phyloP scores from a whole-genome alignment of 2,329 filamentous ascomycete genomes.

The Ascochyta rabiei region DNA sequence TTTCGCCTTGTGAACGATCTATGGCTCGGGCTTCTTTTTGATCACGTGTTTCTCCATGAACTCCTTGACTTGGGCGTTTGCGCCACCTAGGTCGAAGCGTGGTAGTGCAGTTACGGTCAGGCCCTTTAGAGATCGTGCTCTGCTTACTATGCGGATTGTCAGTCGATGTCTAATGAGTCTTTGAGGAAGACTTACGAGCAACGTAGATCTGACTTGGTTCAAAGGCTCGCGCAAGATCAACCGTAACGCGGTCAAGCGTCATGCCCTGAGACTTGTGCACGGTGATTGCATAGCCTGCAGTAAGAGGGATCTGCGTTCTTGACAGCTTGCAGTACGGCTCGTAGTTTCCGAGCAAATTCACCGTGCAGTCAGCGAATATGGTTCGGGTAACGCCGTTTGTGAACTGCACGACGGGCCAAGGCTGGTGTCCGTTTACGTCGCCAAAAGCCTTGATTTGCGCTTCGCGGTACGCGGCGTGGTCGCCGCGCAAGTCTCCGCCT shows the following conservation, averaged over 20 bases:
- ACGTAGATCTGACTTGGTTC: conserved; percentile 67
- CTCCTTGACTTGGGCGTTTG: conserved; percentile 43
- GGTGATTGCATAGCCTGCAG: conserved; percentile 67
- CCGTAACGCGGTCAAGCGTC: conserved; percentile 64
- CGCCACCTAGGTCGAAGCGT: conserved; percentile 26
- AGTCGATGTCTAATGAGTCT: not conserved
- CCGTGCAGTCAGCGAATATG: conserved; percentile 60
- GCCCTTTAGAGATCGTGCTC: conserved; percentile 60
- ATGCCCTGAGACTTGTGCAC: conserved; percentile 67
- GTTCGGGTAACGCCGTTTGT: conserved; percentile 53
- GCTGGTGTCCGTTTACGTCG: conserved; percentile 35
- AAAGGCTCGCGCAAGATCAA: conserved; percentile 61
- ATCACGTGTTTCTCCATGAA: conserved; percentile 32
- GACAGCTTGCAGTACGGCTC: conserved; percentile 56
- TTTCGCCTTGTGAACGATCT: not conserved
- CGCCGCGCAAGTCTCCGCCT: conserved; percentile 33
- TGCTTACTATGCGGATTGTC: conserved; percentile 50
- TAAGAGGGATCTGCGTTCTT: conserved; percentile 67
- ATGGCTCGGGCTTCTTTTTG: not conserved
- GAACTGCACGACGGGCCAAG: conserved; percentile 62
- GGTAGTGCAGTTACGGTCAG: conserved; percentile 50
- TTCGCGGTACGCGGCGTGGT: conserved; percentile 48
- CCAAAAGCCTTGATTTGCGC: conserved; percentile 50
- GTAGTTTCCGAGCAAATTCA: conserved; percentile 55
- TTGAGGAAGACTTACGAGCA: conserved; percentile 46